phyloP scores from a whole-genome alignment of 176 grass and related monocot species.

The Tuctoria greenei region DNA sequence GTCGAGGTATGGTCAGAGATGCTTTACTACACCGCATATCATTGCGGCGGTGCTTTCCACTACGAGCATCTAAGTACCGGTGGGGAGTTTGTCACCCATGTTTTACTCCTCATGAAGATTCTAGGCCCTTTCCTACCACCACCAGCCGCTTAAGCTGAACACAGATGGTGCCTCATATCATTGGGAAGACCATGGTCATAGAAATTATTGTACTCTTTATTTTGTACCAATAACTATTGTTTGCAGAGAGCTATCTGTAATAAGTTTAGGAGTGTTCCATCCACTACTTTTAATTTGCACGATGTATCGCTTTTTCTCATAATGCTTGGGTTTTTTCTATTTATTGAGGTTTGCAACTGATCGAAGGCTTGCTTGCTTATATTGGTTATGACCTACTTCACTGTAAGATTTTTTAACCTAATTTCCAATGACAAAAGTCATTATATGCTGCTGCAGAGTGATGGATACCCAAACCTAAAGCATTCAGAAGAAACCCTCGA shows the following conservation, averaged over 20 bases:
- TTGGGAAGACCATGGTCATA: not conserved
- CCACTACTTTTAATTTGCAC: no score
- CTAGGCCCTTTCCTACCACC: slow-evolving; percentile 14
- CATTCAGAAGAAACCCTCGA: slow-evolving; percentile 50
- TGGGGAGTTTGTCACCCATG: not conserved
- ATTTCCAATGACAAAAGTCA: not conserved
- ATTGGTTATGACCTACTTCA: no score
- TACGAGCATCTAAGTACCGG: slow-evolving; percentile 1
- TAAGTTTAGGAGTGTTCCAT: no score
- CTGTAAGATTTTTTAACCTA: not conserved
- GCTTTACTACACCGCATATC: not conserved
- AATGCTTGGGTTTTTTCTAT: no score
- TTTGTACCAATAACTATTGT: no score
- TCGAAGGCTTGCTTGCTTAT: no score
- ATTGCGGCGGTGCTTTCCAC: not conserved
- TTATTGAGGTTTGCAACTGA: no score
- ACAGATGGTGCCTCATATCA: not conserved
- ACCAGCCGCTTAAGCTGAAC: not conserved
- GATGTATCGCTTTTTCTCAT: no score
- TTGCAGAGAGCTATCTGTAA: no score
- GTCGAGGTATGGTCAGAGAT: not conserved
- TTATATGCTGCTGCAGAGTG: slow-evolving; percentile 21
- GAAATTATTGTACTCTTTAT: no score
- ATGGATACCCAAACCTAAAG: slow-evolving; percentile 54
- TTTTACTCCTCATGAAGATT: not conserved